Percentiles rank a stretch among this genome's conserved stretches.
These are phyloP conservation scores for Metrosideros polymorpha DNA, from an alignment of 441 rosid genomes.

Conservation along the genomic window DNA sequence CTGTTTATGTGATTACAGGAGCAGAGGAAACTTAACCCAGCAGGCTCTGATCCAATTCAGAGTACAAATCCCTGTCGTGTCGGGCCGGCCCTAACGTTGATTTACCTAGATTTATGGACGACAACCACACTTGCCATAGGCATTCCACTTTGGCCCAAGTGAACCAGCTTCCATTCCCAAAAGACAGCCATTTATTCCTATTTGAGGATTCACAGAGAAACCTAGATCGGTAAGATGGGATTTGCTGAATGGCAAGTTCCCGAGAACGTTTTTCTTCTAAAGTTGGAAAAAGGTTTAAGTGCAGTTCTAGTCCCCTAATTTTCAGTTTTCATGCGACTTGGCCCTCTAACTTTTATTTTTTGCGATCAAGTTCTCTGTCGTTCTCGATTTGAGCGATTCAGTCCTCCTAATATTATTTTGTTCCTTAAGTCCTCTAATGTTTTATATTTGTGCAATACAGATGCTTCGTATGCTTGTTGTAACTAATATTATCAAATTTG, in stretches of 20 bases:
- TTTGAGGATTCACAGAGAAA: neutral
- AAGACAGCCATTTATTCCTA: neutral
- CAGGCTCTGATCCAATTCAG: neutral
- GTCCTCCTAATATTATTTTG: neutral
- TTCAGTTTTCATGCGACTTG: neutral
- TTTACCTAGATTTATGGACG: neutral
- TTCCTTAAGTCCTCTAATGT: neutral
- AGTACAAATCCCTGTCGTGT: neutral
- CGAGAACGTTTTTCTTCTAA: neutral
- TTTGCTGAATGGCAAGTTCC: neutral
- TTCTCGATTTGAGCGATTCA: neutral
- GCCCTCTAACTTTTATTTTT: neutral
- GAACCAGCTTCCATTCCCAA: neutral
- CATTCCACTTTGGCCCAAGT: neutral
- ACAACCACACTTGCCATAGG: neutral
- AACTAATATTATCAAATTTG: neutral
- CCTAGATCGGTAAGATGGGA: neutral
- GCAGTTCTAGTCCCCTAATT: neutral
- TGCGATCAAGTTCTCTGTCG: neutral
- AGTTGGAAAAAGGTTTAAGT: neutral
- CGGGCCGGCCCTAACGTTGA: neutral
- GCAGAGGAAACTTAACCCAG: neutral
- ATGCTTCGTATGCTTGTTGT: neutral
- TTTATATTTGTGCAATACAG: neutral
- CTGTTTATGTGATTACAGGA: neutral